A percentile compares a stretch with the other conserved stretches of the same genome.
Conservation (phyloP, 768 basidiomycete genomes). For the Leucosporidium scottii region DNA sequence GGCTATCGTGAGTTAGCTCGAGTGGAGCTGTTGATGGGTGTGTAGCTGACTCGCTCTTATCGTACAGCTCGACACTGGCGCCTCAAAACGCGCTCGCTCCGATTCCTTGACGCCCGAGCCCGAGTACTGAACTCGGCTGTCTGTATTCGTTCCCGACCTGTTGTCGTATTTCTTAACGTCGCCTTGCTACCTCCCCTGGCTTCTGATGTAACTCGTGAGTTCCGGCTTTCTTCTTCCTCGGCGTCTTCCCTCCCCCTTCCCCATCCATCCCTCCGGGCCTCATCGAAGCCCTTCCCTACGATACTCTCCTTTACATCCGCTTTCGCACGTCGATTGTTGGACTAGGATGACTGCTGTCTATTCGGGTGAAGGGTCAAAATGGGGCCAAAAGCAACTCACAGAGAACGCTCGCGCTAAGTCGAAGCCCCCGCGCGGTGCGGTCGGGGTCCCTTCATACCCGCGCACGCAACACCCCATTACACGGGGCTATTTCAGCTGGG, state of each 20-base stretch:
- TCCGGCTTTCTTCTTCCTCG: background rate
- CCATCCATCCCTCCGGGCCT: background rate
- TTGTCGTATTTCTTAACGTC: too few species aligned
- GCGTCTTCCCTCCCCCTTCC: background rate
- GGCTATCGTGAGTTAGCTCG: too few species aligned
- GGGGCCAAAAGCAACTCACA: constrained; percentile 2
- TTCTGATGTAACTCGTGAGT: background rate
- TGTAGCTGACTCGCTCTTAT: too few species aligned
- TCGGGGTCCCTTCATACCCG: background rate
- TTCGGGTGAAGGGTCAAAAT: constrained; percentile 2
- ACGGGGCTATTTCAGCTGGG: background rate
- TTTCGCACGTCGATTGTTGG: background rate
- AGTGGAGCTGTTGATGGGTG: too few species aligned
- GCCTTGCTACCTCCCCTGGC: too few species aligned
- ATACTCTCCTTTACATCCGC: background rate
- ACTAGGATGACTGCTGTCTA: constrained; percentile 2
- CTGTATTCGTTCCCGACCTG: too few species aligned
- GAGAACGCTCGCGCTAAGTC: constrained; percentile 3
- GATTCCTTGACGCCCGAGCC: too few species aligned
- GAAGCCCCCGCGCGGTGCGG: constrained; percentile 1
- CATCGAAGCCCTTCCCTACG: constrained; percentile 8
- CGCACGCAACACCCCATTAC: background rate
- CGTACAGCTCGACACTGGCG: too few species aligned
- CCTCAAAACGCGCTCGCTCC: too few species aligned
- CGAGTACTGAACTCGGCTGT: too few species aligned